Evolutionary conservation across 2,329 filamentous ascomycete species (phyloP), one percentile per base, ranked within the genome.

Genomic region (Stachybotrys elegans): DNA sequence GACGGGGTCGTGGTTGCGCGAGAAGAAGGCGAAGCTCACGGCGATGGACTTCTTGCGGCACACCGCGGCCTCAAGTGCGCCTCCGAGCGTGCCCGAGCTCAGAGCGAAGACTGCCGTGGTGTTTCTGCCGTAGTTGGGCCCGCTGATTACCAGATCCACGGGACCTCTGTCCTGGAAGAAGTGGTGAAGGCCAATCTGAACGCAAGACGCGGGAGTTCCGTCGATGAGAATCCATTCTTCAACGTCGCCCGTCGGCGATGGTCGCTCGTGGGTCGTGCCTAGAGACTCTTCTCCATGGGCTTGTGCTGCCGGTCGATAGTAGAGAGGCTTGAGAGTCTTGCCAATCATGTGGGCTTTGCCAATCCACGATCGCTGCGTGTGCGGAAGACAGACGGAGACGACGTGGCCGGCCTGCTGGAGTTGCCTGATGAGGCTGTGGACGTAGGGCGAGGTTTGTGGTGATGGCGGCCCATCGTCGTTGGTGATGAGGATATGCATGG

Each of bases 301-400:
- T 14, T 62, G 61, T 29, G 61, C 48, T n/a, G 62, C 72, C 13
- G 78, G 78, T 1, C 85, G 85, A 71, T 90, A 95, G 71, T 95
- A 95, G 22, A 80, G 76, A 8, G 90, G 90, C 61, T 84, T 88
- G 49, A 95, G 79, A 9, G 87, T 86, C 63, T 92, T 85, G 45
- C 91, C 91, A 57, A 97, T 90, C 59, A 97, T 87, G 67, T 97
- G 93, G 3, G 93, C 93, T 73, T 98, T 98, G 56, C 91, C 91
- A 58, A 98, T 97, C 93, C 93, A 98, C 45, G 90, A 95, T 50
- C 92, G 83, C 69, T 98, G 93, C 6, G 84, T 84, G 63, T 96
- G 81, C 2, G 93, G 93, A 13, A 98, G 79, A 51, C 93, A 86
- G 40, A 98, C 91, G 7, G 89, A 95, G 48, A 97, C 88, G n/a